Base-by-base conservation (phyloP, 306 rosid species). In the Vachellia collinsii region DNA sequence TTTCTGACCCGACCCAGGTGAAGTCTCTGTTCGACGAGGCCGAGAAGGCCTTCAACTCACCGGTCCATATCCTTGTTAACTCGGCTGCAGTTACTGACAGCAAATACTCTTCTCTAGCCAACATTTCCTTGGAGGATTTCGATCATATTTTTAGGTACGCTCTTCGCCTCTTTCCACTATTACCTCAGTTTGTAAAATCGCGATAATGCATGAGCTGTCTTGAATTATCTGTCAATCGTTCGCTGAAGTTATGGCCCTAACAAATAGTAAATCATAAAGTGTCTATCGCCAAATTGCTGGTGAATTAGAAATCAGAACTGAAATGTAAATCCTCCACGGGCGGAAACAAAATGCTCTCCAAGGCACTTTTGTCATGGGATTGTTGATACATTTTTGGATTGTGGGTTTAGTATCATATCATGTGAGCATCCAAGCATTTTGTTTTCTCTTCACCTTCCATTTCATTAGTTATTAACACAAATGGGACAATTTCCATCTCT, bases 11-110 rank as follows among this genome's bases (percentile, higher is more conserved):
- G 5, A 66, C 19, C 11, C 88, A 84, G 64, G 85, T 89, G 19
- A 83, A 87, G 79, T 81, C 73, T 51, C 88, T 89, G 34, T 89
- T 89, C 78, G 91, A 87, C 58, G 62, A 76, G 20, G 91, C 93
- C 5, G 91, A 86, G 25, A 19, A 71, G 56, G 75, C 59, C 59
- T 87, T 89, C 63, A 63, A 78, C 64, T 86, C 87, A 8, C 86
- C 72, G 48, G 67, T 83, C 48, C 85, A 87, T 76, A 82, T 87
- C 50, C 65, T 89, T 19, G 89, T 87, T 59, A 89, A 89, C 75
- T 79, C 87, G 0, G 93, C 91, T 0, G 93, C 89, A 46, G 48
- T 83, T 8, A 8, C 61, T 3, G 89, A 89, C 38, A 46, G 82
- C 29, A 84, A 76, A 5, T 80, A 82, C 68, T 81, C 89, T 6